These are phyloP conservation scores for Reticulascus tulasneorum DNA, from an alignment of 2,329 filamentous ascomycete species.

Conservation along the genomic window DNA sequence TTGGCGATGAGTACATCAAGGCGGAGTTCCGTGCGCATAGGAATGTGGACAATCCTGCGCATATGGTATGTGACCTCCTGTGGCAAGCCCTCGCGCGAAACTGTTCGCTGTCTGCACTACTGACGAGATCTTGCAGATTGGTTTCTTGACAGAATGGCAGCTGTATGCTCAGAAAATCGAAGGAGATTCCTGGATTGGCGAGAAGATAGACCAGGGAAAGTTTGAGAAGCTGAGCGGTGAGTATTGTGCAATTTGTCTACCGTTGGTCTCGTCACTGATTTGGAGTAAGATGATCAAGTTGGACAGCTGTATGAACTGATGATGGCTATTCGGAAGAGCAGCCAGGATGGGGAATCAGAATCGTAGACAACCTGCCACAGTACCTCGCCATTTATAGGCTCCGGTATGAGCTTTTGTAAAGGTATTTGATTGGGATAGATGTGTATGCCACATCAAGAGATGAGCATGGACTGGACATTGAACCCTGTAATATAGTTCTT, in stretches of 20 bases:
- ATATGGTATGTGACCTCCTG: constrained; percentile 61
- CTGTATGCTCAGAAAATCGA: constrained; percentile 89
- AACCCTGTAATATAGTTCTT: background rate
- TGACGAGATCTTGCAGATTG: constrained; percentile 58
- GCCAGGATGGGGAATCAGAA: constrained; percentile 19
- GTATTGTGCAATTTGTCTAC: constrained; percentile 29
- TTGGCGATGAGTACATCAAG: constrained; percentile 93
- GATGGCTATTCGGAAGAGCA: constrained; percentile 63
- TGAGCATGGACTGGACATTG: background rate
- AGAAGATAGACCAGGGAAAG: constrained; percentile 78
- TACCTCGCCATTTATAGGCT: background rate
- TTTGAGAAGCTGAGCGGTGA: constrained; percentile 91
- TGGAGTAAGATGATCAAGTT: constrained; percentile 84
- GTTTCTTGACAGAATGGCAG: constrained; percentile 96
- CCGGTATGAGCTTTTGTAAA: background rate
- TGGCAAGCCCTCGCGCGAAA: background rate
- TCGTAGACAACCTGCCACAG: constrained; percentile 13
- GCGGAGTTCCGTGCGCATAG: constrained; percentile 84
- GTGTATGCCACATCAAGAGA: too few relatives aligned
- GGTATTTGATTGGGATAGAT: too few relatives aligned
- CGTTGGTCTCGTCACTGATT: too few relatives aligned
- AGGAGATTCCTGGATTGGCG: constrained; percentile 78
- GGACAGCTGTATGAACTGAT: constrained; percentile 93
- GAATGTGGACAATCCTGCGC: constrained; percentile 82
- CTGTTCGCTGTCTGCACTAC: background rate